Base-by-base conservation (phyloP, 2,329 filamentous ascomycete species). In the Onygenales sp. region DNA sequence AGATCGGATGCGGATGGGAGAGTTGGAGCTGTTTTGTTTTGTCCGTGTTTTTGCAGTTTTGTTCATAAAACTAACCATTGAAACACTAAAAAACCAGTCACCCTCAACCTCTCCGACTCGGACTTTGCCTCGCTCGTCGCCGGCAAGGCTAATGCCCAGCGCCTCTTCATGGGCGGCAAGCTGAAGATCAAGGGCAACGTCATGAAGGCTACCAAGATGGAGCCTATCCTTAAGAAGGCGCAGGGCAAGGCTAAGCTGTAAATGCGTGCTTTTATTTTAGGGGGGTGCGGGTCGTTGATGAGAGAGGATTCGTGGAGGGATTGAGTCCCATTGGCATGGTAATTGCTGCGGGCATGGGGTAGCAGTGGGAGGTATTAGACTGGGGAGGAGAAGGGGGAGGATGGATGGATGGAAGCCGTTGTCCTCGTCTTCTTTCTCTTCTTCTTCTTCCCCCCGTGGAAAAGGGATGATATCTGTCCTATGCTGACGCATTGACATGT, bases 111-210 rank as follows among this genome's bases (percentile, higher is more conserved):
- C 61, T 87, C 84, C 56, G 93, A 98, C 58, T 81, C 82, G 54
- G 89, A 97, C 73, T 98, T 98, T 67, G 82, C 76, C 60, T 85
- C 86, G 69, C 81, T 98, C 60, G 84, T 95, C 52, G 66, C 78
- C 39, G 93, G 93, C 68, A 89, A 94, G 77, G 89, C 88, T 63
- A 95, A 96, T 68, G 90, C 93, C 54, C 93, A 98, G 79, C 84
- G 85, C 63, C 77, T 98, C 59, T 96, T 97, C 76, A 97, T 98
- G 92, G 82, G 82, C n/a, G 93, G 93, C 65, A 96, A 95, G 80
- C 79, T 98, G 67, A 98, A 97, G 87, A 83, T 97, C 69, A 94
- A 90, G 83, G 93, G 93, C 58, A 90, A 97, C 70, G 84, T 97
- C 57, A 97, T 97, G 92, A 96, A 96, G 82, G 71, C 93, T 39